These are phyloP conservation scores for Limnanthes douglasii DNA, from an alignment of 345 rosid species.

Conservation along the genomic window DNA sequence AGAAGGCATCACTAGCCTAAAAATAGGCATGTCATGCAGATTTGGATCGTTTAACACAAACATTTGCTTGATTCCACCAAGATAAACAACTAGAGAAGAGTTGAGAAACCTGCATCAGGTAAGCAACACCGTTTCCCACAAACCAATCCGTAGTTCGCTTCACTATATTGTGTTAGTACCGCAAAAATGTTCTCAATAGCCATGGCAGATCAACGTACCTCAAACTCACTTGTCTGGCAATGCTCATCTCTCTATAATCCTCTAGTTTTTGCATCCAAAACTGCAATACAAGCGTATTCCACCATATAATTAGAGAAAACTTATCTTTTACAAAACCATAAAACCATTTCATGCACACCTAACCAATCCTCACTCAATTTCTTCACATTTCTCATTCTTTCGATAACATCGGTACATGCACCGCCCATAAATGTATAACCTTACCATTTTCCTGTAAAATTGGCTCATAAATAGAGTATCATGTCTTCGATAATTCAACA, in stretches of 20 bases:
- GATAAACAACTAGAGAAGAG: constrained; percentile 71
- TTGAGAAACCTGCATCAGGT: constrained; percentile 28
- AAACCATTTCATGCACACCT: constrained; percentile 21
- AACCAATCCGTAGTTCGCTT: constrained; percentile 44
- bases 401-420: constrained; percentile 57
- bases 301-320: constrained; percentile 37
- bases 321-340: constrained; percentile 74
- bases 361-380: constrained; percentile 24
- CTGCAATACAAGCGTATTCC: constrained; percentile 23
- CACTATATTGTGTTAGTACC: constrained; percentile 43
- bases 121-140: constrained; percentile 37
- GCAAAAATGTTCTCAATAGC: constrained; percentile 46
- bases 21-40: constrained; percentile 66
- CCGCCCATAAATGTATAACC: constrained; percentile 63
- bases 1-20: constrained; percentile 86
- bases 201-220: constrained; percentile 39
- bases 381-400: constrained; percentile 14
- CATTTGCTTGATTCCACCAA: constrained; percentile 99
- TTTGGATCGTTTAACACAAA: constrained; percentile 80
- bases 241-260: constrained; percentile 53
- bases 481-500: constrained; percentile 75
- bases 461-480: constrained; percentile 79
- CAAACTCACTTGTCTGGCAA: constrained; percentile 62
- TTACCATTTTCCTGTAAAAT: constrained; percentile 49
- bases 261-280: constrained; percentile 24